Evolutionary conservation across 2,329 filamentous ascomycete genomes (phyloP).

Genomic region (Neocucurbitaria cava): DNA sequence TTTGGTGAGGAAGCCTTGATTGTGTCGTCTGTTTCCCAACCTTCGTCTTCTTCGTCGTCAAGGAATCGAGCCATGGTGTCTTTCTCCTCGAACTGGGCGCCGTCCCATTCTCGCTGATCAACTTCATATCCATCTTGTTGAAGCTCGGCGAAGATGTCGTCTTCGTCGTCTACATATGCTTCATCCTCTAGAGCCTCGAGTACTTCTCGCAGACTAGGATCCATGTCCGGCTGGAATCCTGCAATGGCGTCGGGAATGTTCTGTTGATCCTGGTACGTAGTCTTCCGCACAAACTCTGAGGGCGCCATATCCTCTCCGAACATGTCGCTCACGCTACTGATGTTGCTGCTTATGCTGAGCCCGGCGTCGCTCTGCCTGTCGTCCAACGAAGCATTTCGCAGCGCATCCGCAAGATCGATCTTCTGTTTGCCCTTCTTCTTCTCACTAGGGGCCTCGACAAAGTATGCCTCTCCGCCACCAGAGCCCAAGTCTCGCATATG

Average conservation of each 20-base stretch:
- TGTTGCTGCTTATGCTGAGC: slow-evolving; percentile 52
- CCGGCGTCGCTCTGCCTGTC: slow-evolving; percentile 51
- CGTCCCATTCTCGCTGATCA: slow-evolving; percentile 81
- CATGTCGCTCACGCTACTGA: slow-evolving; percentile 57
- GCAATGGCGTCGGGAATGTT: slow-evolving; percentile 88
- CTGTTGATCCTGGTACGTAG: slow-evolving; percentile 91
- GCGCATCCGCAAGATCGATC: slow-evolving; percentile 80
- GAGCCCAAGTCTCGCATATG: slow-evolving; percentile 84
- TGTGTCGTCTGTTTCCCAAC: slow-evolving; percentile 95
- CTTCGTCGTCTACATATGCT: slow-evolving; percentile 83
- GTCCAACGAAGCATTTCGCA: slow-evolving; percentile 61
- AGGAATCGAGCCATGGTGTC: slow-evolving; percentile 52
- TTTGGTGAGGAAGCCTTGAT: slow-evolving; percentile 66
- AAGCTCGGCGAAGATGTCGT: slow-evolving; percentile 82
- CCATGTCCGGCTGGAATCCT: slow-evolving; percentile 98
- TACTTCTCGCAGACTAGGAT: slow-evolving; percentile 87
- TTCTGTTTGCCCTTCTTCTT: slow-evolving; percentile 79
- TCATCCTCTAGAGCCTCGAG: slow-evolving; percentile 95
- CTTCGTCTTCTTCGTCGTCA: slow-evolving; percentile 72
- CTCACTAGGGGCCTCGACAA: slow-evolving; percentile 75
- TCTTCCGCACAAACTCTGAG: slow-evolving; percentile 77
- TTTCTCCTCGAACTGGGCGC: slow-evolving; percentile 52
- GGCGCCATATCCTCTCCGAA: slow-evolving; percentile 79
- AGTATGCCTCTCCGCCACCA: slow-evolving; percentile 74
- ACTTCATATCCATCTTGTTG: slow-evolving; percentile 75